phyloP scores from a whole-genome alignment of 73 alveolate species.

The Paramecium bursaria region DNA sequence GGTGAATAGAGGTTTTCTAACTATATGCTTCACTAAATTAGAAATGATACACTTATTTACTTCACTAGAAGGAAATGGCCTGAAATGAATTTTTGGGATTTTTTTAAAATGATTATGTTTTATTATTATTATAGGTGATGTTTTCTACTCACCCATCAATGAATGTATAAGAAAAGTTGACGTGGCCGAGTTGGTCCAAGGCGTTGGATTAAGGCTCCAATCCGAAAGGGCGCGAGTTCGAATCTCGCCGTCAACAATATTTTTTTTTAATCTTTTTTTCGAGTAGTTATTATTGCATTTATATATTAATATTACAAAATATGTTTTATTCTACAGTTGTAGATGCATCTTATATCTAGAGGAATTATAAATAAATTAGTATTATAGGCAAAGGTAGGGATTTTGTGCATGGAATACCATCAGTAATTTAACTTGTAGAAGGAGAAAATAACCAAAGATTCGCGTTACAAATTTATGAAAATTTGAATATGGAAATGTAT shows the following conservation, averaged over 20 bases:
- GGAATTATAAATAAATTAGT: too few species aligned
- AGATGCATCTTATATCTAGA: not conserved
- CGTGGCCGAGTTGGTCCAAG: too few species aligned
- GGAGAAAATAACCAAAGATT: constrained; percentile 3
- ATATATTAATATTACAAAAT: too few species aligned
- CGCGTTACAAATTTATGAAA: constrained; percentile 12
- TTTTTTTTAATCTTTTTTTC: too few species aligned
- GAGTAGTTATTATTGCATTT: too few species aligned
- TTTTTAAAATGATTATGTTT: constrained; percentile 73
- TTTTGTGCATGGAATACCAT: not conserved
- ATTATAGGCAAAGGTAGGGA: constrained; percentile 35
- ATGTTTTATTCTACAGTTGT: not conserved
- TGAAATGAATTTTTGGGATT: constrained; percentile 74
- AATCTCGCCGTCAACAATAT: constrained; percentile 71
- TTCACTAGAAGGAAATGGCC: constrained; percentile 81
- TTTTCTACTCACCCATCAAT: too few species aligned
- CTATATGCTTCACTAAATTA: constrained; percentile 73
- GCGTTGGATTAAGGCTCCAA: constrained; percentile 71
- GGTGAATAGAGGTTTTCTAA: constrained; percentile 81
- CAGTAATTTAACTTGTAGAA: not conserved
- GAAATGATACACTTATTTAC: constrained; percentile 71
- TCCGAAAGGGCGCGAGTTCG: constrained; percentile 74
- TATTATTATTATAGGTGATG: constrained; percentile 74
- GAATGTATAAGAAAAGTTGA: too few species aligned
- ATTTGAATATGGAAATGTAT: not conserved